Conservation (phyloP, 306 rosid genomes). For the Prunus salicina region DNA sequence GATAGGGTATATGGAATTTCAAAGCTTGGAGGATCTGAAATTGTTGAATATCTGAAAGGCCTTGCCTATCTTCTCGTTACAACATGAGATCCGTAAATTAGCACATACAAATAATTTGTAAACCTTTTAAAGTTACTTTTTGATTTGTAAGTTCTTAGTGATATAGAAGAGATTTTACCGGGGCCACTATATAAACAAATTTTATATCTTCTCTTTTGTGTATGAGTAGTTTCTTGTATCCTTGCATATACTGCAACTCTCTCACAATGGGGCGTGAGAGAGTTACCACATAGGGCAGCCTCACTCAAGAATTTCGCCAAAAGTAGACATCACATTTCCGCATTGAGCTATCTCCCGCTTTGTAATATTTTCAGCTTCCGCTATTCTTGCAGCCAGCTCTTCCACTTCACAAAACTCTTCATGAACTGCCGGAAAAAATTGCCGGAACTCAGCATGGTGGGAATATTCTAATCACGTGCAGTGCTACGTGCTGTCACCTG, state of each 20-base stretch:
- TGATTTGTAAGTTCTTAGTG: neutral
- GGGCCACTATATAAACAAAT: neutral
- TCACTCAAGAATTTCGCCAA: too few species aligned
- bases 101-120: neutral
- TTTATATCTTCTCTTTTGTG: neutral
- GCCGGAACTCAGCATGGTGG: too few species aligned
- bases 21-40: slow-evolving; percentile 98
- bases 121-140: neutral
- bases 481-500: too few species aligned
- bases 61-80: slow-evolving; percentile 74
- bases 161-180: neutral
- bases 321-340: neutral
- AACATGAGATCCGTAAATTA: slow-evolving; percentile 36
- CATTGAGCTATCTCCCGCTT: neutral
- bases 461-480: too few species aligned
- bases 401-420: neutral
- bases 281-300: too few species aligned
- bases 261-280: too few species aligned
- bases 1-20: slow-evolving; percentile 94
- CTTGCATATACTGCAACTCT: too few species aligned
- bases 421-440: neutral
- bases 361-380: neutral
- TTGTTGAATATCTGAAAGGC: slow-evolving; percentile 91
- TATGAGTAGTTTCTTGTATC: neutral
- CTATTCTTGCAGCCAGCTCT: neutral